phyloP scores from a whole-genome alignment of 1,139 yeast genomes.

The Blastobotrys apis region DNA sequence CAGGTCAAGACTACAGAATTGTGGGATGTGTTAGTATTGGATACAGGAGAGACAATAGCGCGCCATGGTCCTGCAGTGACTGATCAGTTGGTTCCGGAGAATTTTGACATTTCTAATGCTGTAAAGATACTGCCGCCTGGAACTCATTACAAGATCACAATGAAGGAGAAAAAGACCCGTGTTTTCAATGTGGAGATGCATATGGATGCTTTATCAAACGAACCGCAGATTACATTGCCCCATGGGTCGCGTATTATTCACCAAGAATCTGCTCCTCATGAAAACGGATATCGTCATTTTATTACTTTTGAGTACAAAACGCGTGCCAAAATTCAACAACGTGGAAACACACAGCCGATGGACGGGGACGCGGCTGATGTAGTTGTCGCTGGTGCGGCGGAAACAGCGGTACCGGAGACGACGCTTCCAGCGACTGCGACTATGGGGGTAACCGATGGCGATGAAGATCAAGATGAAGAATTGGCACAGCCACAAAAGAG shows the following conservation, averaged over 20 bases:
- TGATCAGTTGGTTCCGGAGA: constrained; percentile 14
- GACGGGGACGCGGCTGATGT: neutral
- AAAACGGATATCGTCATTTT: neutral
- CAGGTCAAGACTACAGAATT: constrained; percentile 11
- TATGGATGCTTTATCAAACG: neutral
- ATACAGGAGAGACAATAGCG: constrained; percentile 32
- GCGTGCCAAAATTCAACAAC: neutral
- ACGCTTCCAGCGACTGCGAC: too few species aligned
- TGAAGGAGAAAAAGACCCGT: constrained; percentile 25
- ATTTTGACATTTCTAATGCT: constrained; percentile 24
- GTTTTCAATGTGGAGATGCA: constrained; percentile 23
- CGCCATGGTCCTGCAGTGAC: constrained; percentile 25
- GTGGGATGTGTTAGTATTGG: constrained; percentile 36
- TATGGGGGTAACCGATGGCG: neutral
- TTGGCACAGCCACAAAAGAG: neutral
- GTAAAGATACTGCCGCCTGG: constrained; percentile 28
- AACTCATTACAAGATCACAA: constrained; percentile 26
- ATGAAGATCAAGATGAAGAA: neutral
- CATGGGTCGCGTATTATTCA: constrained; percentile 25
- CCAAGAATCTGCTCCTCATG: constrained; percentile 15
- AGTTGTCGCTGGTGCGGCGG: too few species aligned
- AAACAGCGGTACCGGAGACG: too few species aligned
- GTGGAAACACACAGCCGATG: neutral
- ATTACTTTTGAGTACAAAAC: neutral
- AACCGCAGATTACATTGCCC: constrained; percentile 19